phyloP scores from a whole-genome alignment of 768 basidiomycete genomes.

The Thelephora aurantiotincta region DNA sequence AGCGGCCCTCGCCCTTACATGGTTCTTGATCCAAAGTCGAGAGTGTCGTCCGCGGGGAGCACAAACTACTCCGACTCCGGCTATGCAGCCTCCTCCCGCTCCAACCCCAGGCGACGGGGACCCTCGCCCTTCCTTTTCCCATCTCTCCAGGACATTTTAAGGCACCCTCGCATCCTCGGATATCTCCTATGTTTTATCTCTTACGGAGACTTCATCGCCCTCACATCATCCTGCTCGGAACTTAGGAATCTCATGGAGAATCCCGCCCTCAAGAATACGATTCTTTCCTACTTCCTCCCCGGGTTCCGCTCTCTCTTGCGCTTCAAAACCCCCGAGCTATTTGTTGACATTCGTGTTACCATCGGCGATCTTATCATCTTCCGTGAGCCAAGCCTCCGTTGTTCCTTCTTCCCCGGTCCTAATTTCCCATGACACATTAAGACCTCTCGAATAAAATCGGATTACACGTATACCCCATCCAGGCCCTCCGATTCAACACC shows the following conservation, averaged over 20 bases:
- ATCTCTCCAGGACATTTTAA: slow-evolving; percentile 15
- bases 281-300: slow-evolving; percentile 40
- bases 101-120: too few relatives aligned
- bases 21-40: too few relatives aligned
- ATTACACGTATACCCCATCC: slow-evolving; percentile 58
- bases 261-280: slow-evolving; percentile 20
- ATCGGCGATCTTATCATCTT: slow-evolving; percentile 50
- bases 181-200: slow-evolving; percentile 16
- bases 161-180: slow-evolving; percentile 21
- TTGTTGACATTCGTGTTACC: slow-evolving; percentile 34
- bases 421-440: slow-evolving; percentile 12
- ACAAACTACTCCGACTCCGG: too few relatives aligned
- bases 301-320: slow-evolving; percentile 34
- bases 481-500: slow-evolving; percentile 35
- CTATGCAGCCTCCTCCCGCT: too few relatives aligned
- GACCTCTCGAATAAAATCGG: slow-evolving; percentile 53
- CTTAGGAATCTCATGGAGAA: slow-evolving; percentile 20
- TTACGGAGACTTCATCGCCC: slow-evolving; percentile 27
- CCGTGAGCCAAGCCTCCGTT: slow-evolving; percentile 29
- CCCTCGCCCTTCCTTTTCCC: slow-evolving; percentile 1
- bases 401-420: background rate
- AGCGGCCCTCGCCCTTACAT: too few relatives aligned
- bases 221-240: slow-evolving; percentile 21
- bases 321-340: slow-evolving; percentile 23
- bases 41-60: too few relatives aligned